A percentile compares a stretch with the other conserved stretches of the same genome.
These are phyloP conservation scores for Juglanconis juglandina DNA, from an alignment of 2,329 filamentous ascomycete species.

Conservation along the genomic window DNA sequence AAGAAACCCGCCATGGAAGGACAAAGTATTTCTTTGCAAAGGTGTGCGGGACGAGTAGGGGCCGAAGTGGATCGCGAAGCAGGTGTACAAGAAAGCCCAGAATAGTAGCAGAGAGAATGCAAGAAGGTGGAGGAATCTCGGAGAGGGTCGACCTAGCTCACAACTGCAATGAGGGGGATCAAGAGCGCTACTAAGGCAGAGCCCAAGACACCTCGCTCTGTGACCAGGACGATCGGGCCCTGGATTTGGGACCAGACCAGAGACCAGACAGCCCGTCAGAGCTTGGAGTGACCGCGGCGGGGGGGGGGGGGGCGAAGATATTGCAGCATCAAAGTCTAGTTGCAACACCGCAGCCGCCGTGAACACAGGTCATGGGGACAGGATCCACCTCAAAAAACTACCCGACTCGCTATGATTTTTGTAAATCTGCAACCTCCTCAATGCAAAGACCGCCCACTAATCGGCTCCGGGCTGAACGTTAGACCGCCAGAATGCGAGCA, in stretches of 20 bases:
- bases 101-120: neutral
- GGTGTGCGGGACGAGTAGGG: neutral
- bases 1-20: neutral
- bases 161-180: constrained; percentile 5
- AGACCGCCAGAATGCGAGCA: constrained; percentile 10
- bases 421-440: constrained; percentile 13
- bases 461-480: constrained; percentile 2
- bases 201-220: neutral
- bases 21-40: neutral
- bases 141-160: constrained; percentile 14
- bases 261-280: neutral
- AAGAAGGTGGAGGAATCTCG: constrained; percentile 10
- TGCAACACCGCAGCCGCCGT: constrained; percentile 18
- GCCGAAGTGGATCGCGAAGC: neutral
- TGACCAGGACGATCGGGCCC: neutral
- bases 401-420: constrained; percentile 13
- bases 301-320: neutral
- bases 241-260: neutral
- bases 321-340: constrained; percentile 3
- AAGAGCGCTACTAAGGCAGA: constrained; percentile 6
- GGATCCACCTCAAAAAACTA: constrained; percentile 15
- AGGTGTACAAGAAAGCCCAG: neutral
- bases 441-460: constrained; percentile 2
- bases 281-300: neutral
- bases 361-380: constrained; percentile 17